Evolutionary conservation across 495 filamentous ascomycete genomes (phyloP), one percentile per base, ranked within the genome.

Genomic region (Tuber calosporum): DNA sequence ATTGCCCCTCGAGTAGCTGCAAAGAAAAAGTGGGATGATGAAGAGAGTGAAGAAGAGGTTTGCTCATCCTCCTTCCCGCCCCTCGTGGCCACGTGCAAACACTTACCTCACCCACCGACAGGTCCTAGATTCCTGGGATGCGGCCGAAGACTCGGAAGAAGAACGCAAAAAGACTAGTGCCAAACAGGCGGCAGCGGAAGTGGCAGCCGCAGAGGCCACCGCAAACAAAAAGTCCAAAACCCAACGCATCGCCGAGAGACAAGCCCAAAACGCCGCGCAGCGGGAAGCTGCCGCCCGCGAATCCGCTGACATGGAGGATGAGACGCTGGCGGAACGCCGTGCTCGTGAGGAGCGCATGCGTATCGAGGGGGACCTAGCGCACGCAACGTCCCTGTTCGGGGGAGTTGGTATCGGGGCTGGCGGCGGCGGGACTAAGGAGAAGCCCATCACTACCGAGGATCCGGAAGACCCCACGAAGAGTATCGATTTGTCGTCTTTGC

Each of bases 61-160:
- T 82, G 87, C 48, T 67, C 4, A 42, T 69, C 40, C 34, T 72
- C 15, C 34, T 58, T 70, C 58, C 41, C 42, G 19, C n/a, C 70
- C 72, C 42, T 53, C 6, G 3, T n/a, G 11, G 13, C 26, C 53
- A 7, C 17, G 53, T 26, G 19, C 38, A 68, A 34, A 69, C 15
- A 48, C 73, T 43, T 43, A 48, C 70, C 67, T 37, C 72, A 5
- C 70, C 37, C 20, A 71, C 30, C 30, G 43, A 69, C 74, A 97
- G 92, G 92, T 97, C 72, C 87, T 97, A 73, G 96, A 99, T 67
- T 94, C 93, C 34, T 99, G 96, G 96, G 93, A 97, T 78, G 94
- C 93, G 58, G 95, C 92, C 73, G 95, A 97, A 80, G 96, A 99
- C 85, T 96, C 92, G 69, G 96, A 99, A 80, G 94, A 90, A 70